Evolutionary conservation across 2,329 filamentous ascomycete genomes (phyloP), one percentile per base, ranked within the genome.

Genomic region (Teratosphaeriaceae sp.): DNA sequence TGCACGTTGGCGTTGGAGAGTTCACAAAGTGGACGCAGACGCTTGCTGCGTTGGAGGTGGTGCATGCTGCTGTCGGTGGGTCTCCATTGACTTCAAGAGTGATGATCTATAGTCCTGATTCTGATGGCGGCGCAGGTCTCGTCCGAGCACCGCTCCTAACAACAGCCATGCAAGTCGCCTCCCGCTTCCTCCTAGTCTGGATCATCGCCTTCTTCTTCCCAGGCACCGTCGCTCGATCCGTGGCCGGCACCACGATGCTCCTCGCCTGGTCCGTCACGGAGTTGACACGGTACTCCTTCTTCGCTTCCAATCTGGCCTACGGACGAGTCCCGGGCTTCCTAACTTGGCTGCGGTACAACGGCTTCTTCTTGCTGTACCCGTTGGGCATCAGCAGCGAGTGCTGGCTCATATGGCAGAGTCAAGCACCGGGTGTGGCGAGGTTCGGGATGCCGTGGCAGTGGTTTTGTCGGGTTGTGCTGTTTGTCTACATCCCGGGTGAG

Each of bases 351-450:
- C 75, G 88, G 44, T 80, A 96, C 68, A 95, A 94, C 65, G 88
- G 86, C 6, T 98, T 98, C 68, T 88, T 87, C 57, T 70, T 96
- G 27, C 77, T 98, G 18, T 98, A 98, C 67, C 92, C 92, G 1
- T 64, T 97, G 46, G 92, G 92, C 31, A 96, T 97, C 60, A 73
- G 77, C 30, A 92, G 85, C 68, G 92, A 98, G 74, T 86, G 84
- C 58, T 79, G 76, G 66, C 75, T 96, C 58, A 81, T 97, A 40
- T 87, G 80, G 61, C 71, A 75, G 44, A 54, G 86, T 1, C 75
- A 84, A 38, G 73, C 66, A 11, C 81, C 84, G 2, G 79, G 40
- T 5, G 30, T 79, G 38, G 68, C 56, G 50, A 63, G 69, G 52
- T 70, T 64, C 52, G 70, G 67, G 58, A 70, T 61, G 49, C 67